phyloP scores from a whole-genome alignment of 2,329 filamentous ascomycete genomes.

The Alternaria triticina region DNA sequence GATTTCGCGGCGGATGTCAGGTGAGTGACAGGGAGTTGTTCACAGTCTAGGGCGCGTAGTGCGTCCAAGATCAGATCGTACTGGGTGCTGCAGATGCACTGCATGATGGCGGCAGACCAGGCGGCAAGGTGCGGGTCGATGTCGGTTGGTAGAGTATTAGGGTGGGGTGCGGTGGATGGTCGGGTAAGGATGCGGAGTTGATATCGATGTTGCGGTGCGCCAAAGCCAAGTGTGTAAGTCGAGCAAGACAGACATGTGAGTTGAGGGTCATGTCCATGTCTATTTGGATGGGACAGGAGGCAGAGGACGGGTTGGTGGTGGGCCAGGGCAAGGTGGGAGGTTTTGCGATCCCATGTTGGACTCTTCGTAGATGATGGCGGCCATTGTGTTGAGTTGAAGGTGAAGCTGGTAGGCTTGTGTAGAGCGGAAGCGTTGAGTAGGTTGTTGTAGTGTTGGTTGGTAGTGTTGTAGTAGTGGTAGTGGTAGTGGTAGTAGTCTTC shows the following conservation, averaged over 20 bases:
- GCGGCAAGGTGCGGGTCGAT: constrained; percentile 22
- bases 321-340: constrained; percentile 56
- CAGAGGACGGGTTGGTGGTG: constrained; percentile 56
- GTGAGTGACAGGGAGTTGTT: constrained; percentile 26
- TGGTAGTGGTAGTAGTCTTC: constrained; percentile 22
- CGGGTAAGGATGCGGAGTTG: constrained; percentile 19
- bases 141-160: constrained; percentile 27
- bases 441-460: constrained; percentile 10
- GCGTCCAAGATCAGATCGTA: constrained; percentile 37
- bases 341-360: constrained; percentile 48
- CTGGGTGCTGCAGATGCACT: constrained; percentile 30
- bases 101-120: constrained; percentile 30
- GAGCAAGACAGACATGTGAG: constrained; percentile 20
- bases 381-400: constrained; percentile 35
- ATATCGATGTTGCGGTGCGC: constrained; percentile 33
- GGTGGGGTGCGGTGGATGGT: constrained; percentile 11
- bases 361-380: constrained; percentile 47
- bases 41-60: constrained; percentile 26
- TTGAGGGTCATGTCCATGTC: constrained; percentile 8
- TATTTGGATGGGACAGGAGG: constrained; percentile 55
- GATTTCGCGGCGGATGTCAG: constrained; percentile 25
- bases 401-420: constrained; percentile 13
- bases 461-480: constrained; percentile 15
- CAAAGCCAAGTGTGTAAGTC: constrained; percentile 30
- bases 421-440: constrained; percentile 7